phyloP scores from a whole-genome alignment of 257 asterid species.

The Solanum clarkiae region DNA sequence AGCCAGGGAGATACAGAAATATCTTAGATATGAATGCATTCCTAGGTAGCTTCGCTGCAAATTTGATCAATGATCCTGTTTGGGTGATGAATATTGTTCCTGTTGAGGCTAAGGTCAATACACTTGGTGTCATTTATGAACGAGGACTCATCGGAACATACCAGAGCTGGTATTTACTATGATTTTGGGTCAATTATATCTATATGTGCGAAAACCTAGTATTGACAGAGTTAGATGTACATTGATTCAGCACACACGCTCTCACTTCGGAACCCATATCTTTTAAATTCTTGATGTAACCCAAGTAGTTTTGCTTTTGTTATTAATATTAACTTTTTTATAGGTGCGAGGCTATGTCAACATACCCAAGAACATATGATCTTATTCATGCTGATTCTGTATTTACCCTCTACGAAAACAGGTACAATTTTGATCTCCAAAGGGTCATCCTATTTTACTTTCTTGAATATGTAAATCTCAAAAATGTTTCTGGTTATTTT shows the following conservation, averaged over 20 bases:
- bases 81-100: slow-evolving; percentile 92
- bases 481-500: neutral
- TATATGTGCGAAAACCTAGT: neutral
- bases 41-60: slow-evolving; percentile 83
- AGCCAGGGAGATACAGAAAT: slow-evolving; percentile 55
- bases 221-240: neutral
- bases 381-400: slow-evolving; percentile 71
- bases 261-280: neutral
- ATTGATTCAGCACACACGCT: neutral
- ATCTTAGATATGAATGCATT: slow-evolving; percentile 75
- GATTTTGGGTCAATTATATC: neutral
- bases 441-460: neutral
- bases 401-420: slow-evolving; percentile 53
- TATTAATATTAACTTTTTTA: neutral
- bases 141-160: slow-evolving; percentile 82
- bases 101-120: slow-evolving; percentile 45
- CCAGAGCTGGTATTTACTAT: slow-evolving; percentile 48
- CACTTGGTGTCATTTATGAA: slow-evolving; percentile 70
- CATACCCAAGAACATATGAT: slow-evolving; percentile 81
- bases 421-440: slow-evolving; percentile 13
- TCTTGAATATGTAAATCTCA: neutral
- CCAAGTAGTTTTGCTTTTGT: neutral
- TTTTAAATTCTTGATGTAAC: neutral
- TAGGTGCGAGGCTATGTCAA: slow-evolving; percentile 94
- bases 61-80: slow-evolving; percentile 37